Evolutionary conservation across 345 rosid species (phyloP).

Genomic region (Pseudoturritis turrita): DNA sequence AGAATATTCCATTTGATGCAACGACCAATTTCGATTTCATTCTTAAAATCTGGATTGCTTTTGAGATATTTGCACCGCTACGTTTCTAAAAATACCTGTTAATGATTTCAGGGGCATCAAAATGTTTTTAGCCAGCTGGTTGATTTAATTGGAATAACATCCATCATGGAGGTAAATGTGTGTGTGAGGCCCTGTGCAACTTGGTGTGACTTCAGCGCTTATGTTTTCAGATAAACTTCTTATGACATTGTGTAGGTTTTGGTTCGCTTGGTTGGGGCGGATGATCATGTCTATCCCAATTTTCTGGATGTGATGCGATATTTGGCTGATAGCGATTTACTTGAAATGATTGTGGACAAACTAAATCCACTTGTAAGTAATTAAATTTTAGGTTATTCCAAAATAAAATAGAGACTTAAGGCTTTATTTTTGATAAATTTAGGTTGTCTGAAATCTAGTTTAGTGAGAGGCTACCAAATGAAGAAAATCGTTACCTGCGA

Average conservation of each 20-base stretch:
- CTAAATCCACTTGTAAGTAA: constrained; percentile 77
- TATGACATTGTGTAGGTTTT: constrained; percentile 43
- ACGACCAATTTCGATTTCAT: background rate
- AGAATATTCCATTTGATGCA: constrained; percentile 26
- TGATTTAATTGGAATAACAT: constrained; percentile 87
- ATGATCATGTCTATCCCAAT: constrained; percentile 73
- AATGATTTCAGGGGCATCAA: constrained; percentile 59
- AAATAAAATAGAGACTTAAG: background rate
- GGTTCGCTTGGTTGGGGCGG: constrained; percentile 83
- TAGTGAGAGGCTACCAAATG: background rate
- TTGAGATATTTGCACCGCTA: background rate
- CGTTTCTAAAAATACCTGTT: background rate
- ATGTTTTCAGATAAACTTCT: constrained; percentile 1
- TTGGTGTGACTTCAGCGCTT: background rate
- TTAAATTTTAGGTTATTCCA: background rate
- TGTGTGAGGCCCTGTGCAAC: constrained; percentile 19
- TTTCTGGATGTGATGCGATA: constrained; percentile 64
- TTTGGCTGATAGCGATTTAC: constrained; percentile 74
- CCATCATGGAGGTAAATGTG: constrained; percentile 81
- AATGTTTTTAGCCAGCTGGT: constrained; percentile 59
- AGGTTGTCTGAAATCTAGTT: background rate
- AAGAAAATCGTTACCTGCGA: background rate
- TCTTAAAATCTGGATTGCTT: constrained; percentile 4
- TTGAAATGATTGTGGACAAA: constrained; percentile 85
- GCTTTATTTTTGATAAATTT: background rate